phyloP scores from a whole-genome alignment of 1,284 basidiomycete species.

The Grifola frondosa region DNA sequence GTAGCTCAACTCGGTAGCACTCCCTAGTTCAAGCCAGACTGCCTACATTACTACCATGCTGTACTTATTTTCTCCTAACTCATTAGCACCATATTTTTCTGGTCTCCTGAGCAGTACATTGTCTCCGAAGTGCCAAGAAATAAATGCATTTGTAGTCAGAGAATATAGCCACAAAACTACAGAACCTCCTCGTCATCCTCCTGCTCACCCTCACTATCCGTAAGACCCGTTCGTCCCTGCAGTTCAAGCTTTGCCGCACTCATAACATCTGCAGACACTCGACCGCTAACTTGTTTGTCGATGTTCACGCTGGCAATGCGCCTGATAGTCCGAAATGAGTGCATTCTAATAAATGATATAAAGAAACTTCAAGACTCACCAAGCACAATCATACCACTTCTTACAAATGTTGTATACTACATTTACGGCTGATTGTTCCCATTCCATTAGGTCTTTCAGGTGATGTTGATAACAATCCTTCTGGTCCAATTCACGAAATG shows the following conservation, averaged over 20 bases:
- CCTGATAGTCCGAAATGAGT: too few relatives aligned
- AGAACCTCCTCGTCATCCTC: background rate
- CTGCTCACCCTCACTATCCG: conserved; percentile 1
- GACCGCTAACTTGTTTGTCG: background rate
- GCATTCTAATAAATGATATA: background rate
- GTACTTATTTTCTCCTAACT: too few relatives aligned
- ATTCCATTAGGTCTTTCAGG: background rate
- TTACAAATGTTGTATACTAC: conserved; percentile 5
- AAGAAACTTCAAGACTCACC: background rate
- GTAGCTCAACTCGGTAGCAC: too few relatives aligned
- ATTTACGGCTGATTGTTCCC: background rate
- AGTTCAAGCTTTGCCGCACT: background rate
- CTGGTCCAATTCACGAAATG: conserved; percentile 3
- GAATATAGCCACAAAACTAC: too few relatives aligned
- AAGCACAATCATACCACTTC: background rate
- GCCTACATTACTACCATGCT: too few relatives aligned
- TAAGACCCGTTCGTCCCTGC: background rate
- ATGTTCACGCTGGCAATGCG: background rate
- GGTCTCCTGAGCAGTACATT: too few relatives aligned
- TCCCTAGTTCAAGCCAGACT: too few relatives aligned
- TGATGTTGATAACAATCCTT: too few relatives aligned
- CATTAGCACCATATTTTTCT: too few relatives aligned
- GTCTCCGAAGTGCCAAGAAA: too few relatives aligned
- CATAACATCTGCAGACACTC: background rate
- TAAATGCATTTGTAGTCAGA: too few relatives aligned